These are phyloP conservation scores for Magnolia sinica DNA, from an alignment of 164 flowering plant species.

Conservation along the genomic window DNA sequence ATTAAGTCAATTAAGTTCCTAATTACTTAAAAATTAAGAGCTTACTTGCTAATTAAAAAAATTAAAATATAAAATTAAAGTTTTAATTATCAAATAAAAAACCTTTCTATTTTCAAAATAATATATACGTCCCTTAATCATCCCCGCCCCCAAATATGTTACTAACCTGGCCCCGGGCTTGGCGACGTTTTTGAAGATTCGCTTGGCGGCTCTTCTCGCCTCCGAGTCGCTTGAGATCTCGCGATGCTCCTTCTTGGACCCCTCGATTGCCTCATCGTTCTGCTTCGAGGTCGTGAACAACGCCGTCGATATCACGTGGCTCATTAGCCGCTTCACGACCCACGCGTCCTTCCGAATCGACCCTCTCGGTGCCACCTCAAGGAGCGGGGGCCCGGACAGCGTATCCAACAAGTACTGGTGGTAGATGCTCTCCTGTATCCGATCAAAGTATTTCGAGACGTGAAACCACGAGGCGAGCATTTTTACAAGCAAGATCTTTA, in stretches of 20 bases:
- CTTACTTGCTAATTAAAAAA: too few relatives aligned
- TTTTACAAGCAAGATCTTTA: too few relatives aligned
- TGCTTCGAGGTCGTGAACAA: background rate
- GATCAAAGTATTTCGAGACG: slow-evolving; percentile 50
- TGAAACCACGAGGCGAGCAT: background rate
- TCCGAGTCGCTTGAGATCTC: slow-evolving; percentile 55
- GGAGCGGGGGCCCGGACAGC: too few relatives aligned
- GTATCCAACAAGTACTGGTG: slow-evolving; percentile 41
- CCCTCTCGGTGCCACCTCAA: too few relatives aligned
- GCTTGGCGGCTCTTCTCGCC: slow-evolving; percentile 38
- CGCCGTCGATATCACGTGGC: background rate
- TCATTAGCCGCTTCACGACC: background rate
- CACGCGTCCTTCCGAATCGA: background rate
- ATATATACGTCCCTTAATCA: too few relatives aligned
- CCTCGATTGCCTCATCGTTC: background rate
- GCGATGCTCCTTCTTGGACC: slow-evolving; percentile 7
- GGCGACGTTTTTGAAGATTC: slow-evolving; percentile 55
- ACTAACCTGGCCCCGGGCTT: slow-evolving; percentile 51
- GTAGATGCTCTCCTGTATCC: slow-evolving; percentile 51
- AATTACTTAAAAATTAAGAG: too few relatives aligned
- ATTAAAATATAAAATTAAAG: too few relatives aligned
- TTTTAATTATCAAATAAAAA: too few relatives aligned
- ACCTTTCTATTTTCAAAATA: too few relatives aligned
- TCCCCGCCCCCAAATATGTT: too few relatives aligned
- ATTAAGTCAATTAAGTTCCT: too few relatives aligned